phyloP scores from a whole-genome alignment of 306 rosid species.

The Lagenaria siceraria region DNA sequence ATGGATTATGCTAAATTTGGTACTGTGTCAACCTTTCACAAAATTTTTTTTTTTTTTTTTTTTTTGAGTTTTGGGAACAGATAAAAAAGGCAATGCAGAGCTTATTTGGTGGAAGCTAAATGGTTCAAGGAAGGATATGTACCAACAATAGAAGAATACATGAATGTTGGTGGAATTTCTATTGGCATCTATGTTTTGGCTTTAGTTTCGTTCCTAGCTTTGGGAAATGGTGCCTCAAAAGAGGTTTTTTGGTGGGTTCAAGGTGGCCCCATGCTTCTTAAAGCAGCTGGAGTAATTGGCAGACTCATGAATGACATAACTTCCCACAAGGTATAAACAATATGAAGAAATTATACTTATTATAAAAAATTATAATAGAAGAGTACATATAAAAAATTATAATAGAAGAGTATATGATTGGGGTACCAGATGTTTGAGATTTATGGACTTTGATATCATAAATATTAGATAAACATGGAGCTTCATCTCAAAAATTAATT shows the following conservation, averaged over 20 bases:
- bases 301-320: not conserved
- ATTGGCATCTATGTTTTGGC: not conserved
- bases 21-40: too few species aligned
- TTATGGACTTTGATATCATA: too few species aligned
- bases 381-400: too few species aligned
- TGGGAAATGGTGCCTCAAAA: not conserved
- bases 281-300: not conserved
- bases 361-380: too few species aligned
- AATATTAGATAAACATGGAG: too few species aligned
- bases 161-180: not conserved
- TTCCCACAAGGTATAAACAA: not conserved
- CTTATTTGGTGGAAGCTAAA: not conserved
- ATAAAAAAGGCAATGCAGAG: not conserved
- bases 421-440: too few species aligned
- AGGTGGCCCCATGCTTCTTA: not conserved
- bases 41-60: too few species aligned
- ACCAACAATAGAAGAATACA: constrained; percentile 26
- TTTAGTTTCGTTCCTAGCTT: not conserved
- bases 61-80: constrained; percentile 15
- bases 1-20: too few species aligned
- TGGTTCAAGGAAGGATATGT: constrained; percentile 4
- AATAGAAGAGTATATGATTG: too few species aligned
- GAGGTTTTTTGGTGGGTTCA: not conserved
- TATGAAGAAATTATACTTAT: too few species aligned
- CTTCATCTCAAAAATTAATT: too few species aligned